Evolutionary conservation across 1,139 yeast genomes (phyloP), one percentile per base, ranked within the genome.

Genomic region (Insectozyma bohioensis): DNA sequence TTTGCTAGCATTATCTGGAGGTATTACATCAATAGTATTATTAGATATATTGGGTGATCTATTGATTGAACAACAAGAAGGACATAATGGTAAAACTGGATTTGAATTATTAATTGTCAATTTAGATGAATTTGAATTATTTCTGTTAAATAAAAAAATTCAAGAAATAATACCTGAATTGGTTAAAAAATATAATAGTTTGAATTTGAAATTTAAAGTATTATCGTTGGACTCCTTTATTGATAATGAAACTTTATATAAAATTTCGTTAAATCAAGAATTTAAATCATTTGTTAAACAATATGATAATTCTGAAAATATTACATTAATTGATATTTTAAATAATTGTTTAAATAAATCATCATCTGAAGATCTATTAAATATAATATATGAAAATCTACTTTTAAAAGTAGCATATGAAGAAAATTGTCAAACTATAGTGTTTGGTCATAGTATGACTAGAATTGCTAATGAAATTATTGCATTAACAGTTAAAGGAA

Each of bases 401-500:
- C 57, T 82, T 3, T 51, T 70, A 26, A 56, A 64, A 25, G 61
- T 72, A 13, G 85, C 90, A 0, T 47, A 48, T 11, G 54, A 60
- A 11, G 58, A 66, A 20, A 54, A 58, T 0, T 76, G 81, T 40
- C 67, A 72, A 12, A 74, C 85, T 4, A 63, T 88, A 1, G 41
- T 87, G 3, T 80, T 78, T 60, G 87, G 94, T 1, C 85, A 84
- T 50, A 78, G 86, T 12, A 85, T 86, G 90, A 85, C 95, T 1
- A 71, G 81, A 33, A 54, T 90, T 11, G 95, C 97, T 1, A 87
- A 84, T 46, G 80, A 80, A 38, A 78, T 86, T 15, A 67, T 92
- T 20, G 73, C 95, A 0, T 62, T 84, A 37, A 82, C 95, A 0
- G 90, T 90, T n/a, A 85, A 84, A 48, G 98, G 98, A 6, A 72